Conservation (phyloP, 2,329 filamentous ascomycete genomes). For the Xylaria sp. region DNA sequence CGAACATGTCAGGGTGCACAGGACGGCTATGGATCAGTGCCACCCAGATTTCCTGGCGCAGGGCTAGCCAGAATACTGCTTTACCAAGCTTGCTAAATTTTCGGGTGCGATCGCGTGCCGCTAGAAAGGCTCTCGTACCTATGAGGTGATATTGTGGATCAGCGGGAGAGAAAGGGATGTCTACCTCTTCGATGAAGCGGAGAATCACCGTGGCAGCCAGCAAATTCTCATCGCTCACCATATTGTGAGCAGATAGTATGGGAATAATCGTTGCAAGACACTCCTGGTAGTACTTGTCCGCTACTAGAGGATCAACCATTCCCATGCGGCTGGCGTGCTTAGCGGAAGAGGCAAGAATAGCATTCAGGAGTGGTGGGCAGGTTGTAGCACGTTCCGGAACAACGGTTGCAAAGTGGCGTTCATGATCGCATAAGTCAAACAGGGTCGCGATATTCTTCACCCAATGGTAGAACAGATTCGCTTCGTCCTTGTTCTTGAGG, state of each 20-base stretch:
- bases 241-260: not conserved
- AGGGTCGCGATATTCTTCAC: conserved; percentile 5
- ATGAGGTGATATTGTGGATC: conserved; percentile 7
- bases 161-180: conserved; percentile 2
- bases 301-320: not conserved
- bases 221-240: conserved; percentile 5
- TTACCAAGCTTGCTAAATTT: not conserved
- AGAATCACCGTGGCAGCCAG: conserved; percentile 10
- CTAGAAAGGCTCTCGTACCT: conserved; percentile 5
- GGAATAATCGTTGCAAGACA: conserved; percentile 6
- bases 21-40: conserved; percentile 6
- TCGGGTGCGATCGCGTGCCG: conserved; percentile 1
- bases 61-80: conserved; percentile 5
- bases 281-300: conserved; percentile 6
- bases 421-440: conserved; percentile 12
- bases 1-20: conserved; percentile 5
- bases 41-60: conserved; percentile 10
- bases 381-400: conserved; percentile 4
- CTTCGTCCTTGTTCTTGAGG: conserved; percentile 8
- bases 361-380: conserved; percentile 7
- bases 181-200: conserved; percentile 8
- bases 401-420: conserved; percentile 11
- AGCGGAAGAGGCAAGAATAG: not conserved
- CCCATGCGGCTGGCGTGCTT: conserved; percentile 3
- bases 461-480: conserved; percentile 1